Evolutionary conservation across 176 grass and related monocot species (phyloP), one percentile per base, ranked within the genome.

Genomic region (Zizania latifolia): DNA sequence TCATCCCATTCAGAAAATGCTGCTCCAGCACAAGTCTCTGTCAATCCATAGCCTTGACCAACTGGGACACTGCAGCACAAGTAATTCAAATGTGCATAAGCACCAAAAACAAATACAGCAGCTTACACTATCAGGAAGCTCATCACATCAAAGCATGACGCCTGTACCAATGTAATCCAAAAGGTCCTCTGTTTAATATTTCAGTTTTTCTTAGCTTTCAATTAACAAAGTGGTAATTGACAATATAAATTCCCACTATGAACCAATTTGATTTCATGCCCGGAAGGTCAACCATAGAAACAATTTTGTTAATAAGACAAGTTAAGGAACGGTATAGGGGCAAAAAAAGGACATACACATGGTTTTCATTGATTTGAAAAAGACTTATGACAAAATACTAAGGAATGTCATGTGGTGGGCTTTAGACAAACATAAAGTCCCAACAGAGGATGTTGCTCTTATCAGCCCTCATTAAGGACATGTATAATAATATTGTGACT

Each of bases 1-100:
- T 97, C 93, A 80, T 93, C 88, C 41, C 58, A 85, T 54, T 97
- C 90, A 73, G 83, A 80, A 80, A 93, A 93, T 27, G 93, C 64
- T 77, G 87, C 90, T 48, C 90, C 93, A 38, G 87, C 93, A 84
- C 80, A 84, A n/a, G 93, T 97, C 78, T 97, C 93, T 8, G 93
- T 97, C 65, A 97, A 81, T 50, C 93, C 93, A 86, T 97, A 97
- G 63, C 82, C 93, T 90, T 97, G 93, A 70, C 89, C 93, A 36
- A 97, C 80, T 41, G 84, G 90, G 69, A 87, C 87, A 78, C 93
- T 97, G 85, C 48, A 85, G 4, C 67, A 81, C 36, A 48, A 68
- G 48, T 60, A 16, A 53, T 62, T 35, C 26, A 39, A 70, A 53
- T 21, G 19, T 62, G 56, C 6, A 58, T 83, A 29, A 83, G 67